These are phyloP conservation scores for Gossypioides kirkii DNA, from an alignment of 345 rosid genomes.

Conservation along the genomic window DNA sequence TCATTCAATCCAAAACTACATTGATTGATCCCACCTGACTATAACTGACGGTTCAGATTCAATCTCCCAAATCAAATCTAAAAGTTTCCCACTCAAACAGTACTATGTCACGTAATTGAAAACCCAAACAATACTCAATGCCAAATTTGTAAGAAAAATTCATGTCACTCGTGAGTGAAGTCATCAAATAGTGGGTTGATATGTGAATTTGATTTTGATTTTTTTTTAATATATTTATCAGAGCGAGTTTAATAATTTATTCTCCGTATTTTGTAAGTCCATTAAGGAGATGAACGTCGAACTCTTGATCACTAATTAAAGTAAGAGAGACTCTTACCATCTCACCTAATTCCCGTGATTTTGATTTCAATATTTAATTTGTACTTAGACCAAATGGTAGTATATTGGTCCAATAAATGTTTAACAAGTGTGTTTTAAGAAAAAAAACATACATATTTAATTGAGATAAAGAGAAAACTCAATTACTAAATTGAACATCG, in stretches of 20 bases:
- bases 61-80: constrained; percentile 2
- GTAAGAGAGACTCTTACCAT: too few relatives aligned
- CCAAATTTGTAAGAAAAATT: neutral
- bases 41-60: neutral
- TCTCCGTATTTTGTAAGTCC: too few relatives aligned
- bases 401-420: accelerated
- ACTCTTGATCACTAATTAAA: too few relatives aligned
- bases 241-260: too few relatives aligned
- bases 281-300: too few relatives aligned
- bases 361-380: accelerated
- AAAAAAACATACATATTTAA: accelerated
- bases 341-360: too few relatives aligned
- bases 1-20: neutral
- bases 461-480: too few relatives aligned
- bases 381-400: accelerated
- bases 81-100: neutral
- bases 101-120: neutral
- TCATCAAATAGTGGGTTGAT: too few relatives aligned
- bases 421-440: too few relatives aligned
- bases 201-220: accelerated
- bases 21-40: neutral
- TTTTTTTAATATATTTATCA: too few relatives aligned
- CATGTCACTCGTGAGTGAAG: too few relatives aligned
- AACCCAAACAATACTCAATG: neutral
- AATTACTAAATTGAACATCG: too few relatives aligned